These are phyloP conservation scores for Leersia perrieri DNA, from an alignment of 176 grass and related monocot genomes.

Conservation along the genomic window DNA sequence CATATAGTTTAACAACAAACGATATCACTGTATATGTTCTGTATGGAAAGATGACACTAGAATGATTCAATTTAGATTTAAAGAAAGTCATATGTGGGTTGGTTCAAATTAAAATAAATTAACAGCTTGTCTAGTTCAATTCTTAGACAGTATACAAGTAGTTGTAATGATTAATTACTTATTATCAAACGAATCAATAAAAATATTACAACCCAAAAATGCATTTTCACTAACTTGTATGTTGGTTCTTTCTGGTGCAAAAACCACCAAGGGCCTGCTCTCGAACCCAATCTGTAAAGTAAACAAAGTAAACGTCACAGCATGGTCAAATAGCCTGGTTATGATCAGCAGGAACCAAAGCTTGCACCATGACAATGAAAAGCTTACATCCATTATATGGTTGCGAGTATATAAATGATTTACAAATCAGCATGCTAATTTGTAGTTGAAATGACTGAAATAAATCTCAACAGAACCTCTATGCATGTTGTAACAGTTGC, in stretches of 20 bases:
- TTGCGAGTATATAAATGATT: not conserved
- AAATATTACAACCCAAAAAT: not conserved
- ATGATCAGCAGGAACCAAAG: not conserved
- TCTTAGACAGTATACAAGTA: not conserved
- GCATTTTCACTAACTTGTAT: constrained; percentile 39
- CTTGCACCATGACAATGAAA: not conserved
- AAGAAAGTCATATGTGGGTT: not conserved
- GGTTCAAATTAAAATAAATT: constrained; percentile 1
- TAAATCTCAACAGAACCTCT: not conserved
- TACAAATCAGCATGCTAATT: not conserved
- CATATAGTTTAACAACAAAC: not conserved
- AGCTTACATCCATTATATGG: not conserved
- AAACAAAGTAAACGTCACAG: constrained; percentile 6
- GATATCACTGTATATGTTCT: not conserved
- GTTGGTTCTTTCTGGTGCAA: constrained; percentile 45
- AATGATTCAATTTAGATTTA: not conserved
- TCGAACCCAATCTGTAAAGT: constrained; percentile 56
- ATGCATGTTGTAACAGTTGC: not conserved
- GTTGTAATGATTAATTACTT: not conserved
- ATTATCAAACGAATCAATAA: constrained; percentile 13
- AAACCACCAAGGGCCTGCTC: constrained; percentile 81
- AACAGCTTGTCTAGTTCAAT: not conserved
- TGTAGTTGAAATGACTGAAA: not conserved
- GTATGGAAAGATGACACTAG: not conserved
- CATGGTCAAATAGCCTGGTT: not conserved